Evolutionary conservation across 179 eudicot species (phyloP), one percentile per base, ranked within the genome.

Genomic region (Vitellaria paradoxa): DNA sequence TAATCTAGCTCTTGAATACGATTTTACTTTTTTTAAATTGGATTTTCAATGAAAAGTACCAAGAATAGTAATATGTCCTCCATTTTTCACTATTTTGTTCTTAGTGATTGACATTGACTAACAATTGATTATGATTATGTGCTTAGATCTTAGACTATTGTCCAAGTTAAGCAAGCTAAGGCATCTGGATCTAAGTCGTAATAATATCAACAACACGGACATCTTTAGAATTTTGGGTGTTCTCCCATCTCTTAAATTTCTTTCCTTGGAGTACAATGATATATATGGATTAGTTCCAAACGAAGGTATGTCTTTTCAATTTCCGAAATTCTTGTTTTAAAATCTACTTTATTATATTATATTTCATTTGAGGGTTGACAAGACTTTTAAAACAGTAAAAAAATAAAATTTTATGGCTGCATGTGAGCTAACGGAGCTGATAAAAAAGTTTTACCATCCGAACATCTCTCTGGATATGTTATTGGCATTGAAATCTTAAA

Each of bases 201-300:
- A 63, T 26, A 13, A 0, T 63, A 23, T 63, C 14, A 5, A 23
- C 40, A 63, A 63, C 37, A 30, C 37, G 24, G 14, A 24, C 40
- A 9, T 63, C 13, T 26, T 63, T 9, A 63, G 4, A 12, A 8
- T 24, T 24, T 63, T 63, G 40, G 66, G 66, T 63, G 40, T 12
- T 63, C 66, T 63, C 13, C 66, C 66, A 24, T 23, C 40, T 5
- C 66, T 63, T 23, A 63, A 63, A 63, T 63, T 63, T 63, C 66
- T 63, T 21, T 63, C 66, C 12, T 8, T 63, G 13, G 40, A 23
- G 66, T 40, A 5, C 66, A 13, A 10, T 37, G 37, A 2, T 30
- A 30, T 30, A 0, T 0, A 30, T 30, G 37, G 37, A 30, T 30
- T 30, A 30, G 2, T 63, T 63, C 9, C 40, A 0, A 24, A 24